Percentiles rank a stretch among this genome's conserved stretches.
phyloP scores from a whole-genome alignment of 1,284 basidiomycete species.

The Sporisorium iseilematis-ciliati region DNA sequence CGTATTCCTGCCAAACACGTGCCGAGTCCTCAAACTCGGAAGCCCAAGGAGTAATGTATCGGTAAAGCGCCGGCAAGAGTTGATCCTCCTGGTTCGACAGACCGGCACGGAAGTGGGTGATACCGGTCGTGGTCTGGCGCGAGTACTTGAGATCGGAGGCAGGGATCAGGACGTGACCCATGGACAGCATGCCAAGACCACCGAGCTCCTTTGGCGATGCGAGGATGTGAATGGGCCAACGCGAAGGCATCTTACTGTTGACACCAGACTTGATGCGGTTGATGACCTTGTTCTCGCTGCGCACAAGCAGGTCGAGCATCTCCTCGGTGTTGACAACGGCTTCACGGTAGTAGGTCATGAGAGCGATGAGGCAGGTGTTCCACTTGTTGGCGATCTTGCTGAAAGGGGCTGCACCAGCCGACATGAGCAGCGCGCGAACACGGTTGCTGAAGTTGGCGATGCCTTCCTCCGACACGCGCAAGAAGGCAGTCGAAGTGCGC shows the following conservation, averaged over 20 bases:
- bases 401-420: constrained; percentile 97
- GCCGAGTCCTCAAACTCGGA: constrained; percentile 98
- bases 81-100: constrained; percentile 80
- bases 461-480: constrained; percentile 95
- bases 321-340: constrained; percentile 99
- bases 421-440: constrained; percentile 97
- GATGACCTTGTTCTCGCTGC: constrained; percentile 74
- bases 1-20: constrained; percentile 99
- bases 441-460: constrained; percentile 73
- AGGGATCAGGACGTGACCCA: constrained; percentile 98
- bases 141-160: constrained; percentile 97
- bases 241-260: constrained; percentile 99
- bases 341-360: constrained; percentile 97
- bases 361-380: constrained; percentile 81
- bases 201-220: constrained; percentile 73
- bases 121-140: constrained; percentile 92
- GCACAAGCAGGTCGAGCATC: constrained; percentile 72
- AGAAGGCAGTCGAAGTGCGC: constrained; percentile 94
- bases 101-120: constrained; percentile 94
- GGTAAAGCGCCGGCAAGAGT: constrained; percentile 89
- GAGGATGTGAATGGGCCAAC: constrained; percentile 85
- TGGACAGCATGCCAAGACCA: constrained; percentile 98
- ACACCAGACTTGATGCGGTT: constrained; percentile 99
- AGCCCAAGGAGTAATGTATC: constrained; percentile 98
- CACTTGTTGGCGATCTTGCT: constrained; percentile 99